These are phyloP conservation scores for Mycena crocata DNA, from an alignment of 768 basidiomycete genomes.

Conservation along the genomic window DNA sequence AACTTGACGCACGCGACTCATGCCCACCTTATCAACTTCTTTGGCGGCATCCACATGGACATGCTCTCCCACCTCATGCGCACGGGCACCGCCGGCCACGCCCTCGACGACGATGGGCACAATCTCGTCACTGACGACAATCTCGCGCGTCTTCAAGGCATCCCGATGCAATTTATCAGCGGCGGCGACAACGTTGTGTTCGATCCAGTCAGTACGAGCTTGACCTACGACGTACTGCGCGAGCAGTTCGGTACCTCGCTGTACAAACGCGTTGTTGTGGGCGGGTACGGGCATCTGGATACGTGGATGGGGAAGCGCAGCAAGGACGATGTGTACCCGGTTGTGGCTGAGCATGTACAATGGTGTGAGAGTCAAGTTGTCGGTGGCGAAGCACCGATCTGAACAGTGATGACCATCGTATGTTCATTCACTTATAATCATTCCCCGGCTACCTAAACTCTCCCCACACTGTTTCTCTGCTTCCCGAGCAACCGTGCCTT, in stretches of 20 bases:
- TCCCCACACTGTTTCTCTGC: too few species aligned
- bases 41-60: constrained; percentile 31
- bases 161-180: constrained; percentile 30
- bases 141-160: constrained; percentile 24
- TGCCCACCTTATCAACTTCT: constrained; percentile 23
- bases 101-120: constrained; percentile 14
- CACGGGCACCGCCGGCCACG: constrained; percentile 18
- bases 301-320: constrained; percentile 33
- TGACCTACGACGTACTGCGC: constrained; percentile 31
- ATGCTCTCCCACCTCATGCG: constrained; percentile 24
- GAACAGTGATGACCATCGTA: too few species aligned
- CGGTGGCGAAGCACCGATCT: not conserved
- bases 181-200: constrained; percentile 31
- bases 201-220: constrained; percentile 27
- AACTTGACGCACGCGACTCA: constrained; percentile 34
- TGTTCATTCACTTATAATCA: too few species aligned
- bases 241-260: constrained; percentile 24
- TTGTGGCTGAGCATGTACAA: constrained; percentile 24
- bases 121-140: constrained; percentile 30
- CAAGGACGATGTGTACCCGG: constrained; percentile 28
- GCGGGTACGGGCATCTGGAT: constrained; percentile 36
- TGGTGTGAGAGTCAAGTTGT: constrained; percentile 10
- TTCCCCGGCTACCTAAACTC: too few species aligned
- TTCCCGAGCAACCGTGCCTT: too few species aligned
- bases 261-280: constrained; percentile 27